Evolutionary conservation across 345 rosid species (phyloP), one percentile per base, ranked within the genome.

Genomic region (Eutrema heterophyllum): DNA sequence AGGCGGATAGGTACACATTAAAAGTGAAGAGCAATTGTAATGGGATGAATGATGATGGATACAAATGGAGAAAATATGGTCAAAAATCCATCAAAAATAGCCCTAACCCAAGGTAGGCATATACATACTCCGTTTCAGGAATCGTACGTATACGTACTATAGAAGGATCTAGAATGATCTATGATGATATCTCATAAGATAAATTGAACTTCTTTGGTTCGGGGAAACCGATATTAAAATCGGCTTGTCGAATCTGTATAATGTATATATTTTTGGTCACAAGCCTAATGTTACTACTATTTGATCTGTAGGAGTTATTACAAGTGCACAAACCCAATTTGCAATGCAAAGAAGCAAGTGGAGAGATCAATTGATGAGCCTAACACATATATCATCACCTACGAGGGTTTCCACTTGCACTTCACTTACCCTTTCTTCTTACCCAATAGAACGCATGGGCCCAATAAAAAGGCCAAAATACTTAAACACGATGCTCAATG

Each of bases 1-100:
- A 80, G 86, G 57, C 83, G 9, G 97, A 89, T 75, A 89, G 80
- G 84, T 93, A 90, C 57, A 90, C 92, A 36, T 73, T 93, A 10
- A 87, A 82, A 79, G 82, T 87, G 77, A 93, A 82, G 83, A 82
- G 83, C 63, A 76, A 61, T 50, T 81, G 78, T 45, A 83, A 81
- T 72, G 89, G 85, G 38, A 78, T 83, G 86, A 78, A 79, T 59
- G 91, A 87, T 77, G 98, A 93, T 78, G 98, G 97, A n/a, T 93
- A 90, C 66, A 90, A 89, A 80, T 93, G 98, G 98, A 85, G 98
- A 76, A 93, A 93, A 56, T 93, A 93, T 64, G 98, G 98, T 7
- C 98, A 90, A 30, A 93, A 93, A 80, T 80, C 89, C 52, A 93
- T 93, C 65, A 93, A 93, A 82, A 86, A 86, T 71, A 93, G 85